A percentile compares a stretch with the other conserved stretches of the same genome.
These are phyloP conservation scores for Tausonia pullulans DNA, from an alignment of 1,284 basidiomycete species.

Conservation along the genomic window DNA sequence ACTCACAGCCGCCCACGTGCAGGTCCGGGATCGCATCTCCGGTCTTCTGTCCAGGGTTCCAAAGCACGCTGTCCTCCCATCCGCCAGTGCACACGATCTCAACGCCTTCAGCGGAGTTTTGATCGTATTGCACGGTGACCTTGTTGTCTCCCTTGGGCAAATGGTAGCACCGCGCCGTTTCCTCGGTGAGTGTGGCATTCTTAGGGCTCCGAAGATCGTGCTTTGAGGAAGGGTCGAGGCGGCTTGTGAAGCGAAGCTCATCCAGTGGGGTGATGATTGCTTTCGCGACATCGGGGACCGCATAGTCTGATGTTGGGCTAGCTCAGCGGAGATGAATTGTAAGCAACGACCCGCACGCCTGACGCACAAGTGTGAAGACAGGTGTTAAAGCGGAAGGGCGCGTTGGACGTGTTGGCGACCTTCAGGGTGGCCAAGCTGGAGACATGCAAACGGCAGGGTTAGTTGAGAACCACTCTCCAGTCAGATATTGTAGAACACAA, in stretches of 20 bases:
- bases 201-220: neutral
- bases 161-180: slow-evolving; percentile 13
- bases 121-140: neutral
- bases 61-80: slow-evolving; percentile 5
- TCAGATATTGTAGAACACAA: no score
- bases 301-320: neutral
- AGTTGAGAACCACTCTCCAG: no score
- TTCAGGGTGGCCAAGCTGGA: neutral
- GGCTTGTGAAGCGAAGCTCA: neutral
- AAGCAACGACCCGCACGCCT: no score
- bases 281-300: neutral
- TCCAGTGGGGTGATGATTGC: neutral
- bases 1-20: neutral
- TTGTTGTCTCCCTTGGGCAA: neutral
- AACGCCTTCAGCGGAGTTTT: neutral
- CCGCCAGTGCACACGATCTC: neutral
- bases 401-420: neutral
- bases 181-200: neutral
- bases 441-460: no score
- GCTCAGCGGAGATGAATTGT: no score
- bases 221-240: neutral
- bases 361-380: slow-evolving; percentile 9
- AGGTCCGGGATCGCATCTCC: neutral
- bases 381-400: slow-evolving; percentile 7
- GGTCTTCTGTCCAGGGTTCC: neutral